Conservation (phyloP, 139 green algal genomes). For the Diplosphaera chodatii region DNA sequence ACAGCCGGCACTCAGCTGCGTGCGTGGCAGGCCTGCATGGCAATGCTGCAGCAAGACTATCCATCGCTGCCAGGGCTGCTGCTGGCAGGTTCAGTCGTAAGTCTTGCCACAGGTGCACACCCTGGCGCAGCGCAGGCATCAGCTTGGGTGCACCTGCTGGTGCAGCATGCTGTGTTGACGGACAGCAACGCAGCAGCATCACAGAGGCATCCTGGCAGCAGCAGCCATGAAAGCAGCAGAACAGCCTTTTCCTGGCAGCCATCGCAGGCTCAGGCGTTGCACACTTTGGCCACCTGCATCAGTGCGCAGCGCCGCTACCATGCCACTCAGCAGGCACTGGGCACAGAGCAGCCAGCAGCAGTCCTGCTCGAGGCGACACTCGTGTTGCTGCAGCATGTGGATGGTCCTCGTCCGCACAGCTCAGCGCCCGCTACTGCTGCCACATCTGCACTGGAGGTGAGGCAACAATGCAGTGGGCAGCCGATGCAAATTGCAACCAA, state of each 20-base stretch:
- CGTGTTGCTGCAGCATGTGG: background rate
- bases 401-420: too few relatives aligned
- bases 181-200: slow-evolving; percentile 3
- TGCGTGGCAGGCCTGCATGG: slow-evolving; percentile 9
- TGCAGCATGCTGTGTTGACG: background rate
- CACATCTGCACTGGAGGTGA: too few relatives aligned
- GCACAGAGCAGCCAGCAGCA: background rate
- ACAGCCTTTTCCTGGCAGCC: background rate
- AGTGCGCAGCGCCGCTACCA: background rate
- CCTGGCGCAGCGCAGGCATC: background rate
- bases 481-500: too few relatives aligned
- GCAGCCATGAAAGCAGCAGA: background rate
- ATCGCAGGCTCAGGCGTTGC: background rate
- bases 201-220: background rate
- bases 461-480: too few relatives aligned
- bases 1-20: background rate
- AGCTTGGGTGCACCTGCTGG: background rate
- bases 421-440: too few relatives aligned
- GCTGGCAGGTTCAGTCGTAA: slow-evolving; percentile 17
- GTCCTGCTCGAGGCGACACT: background rate
- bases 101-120: background rate
- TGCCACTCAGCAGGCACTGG: background rate
- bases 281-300: background rate
- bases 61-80: slow-evolving; percentile 26
- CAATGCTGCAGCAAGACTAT: slow-evolving; percentile 12